Conservation (phyloP, 768 basidiomycete genomes). For the Dentipellis sp. region DNA sequence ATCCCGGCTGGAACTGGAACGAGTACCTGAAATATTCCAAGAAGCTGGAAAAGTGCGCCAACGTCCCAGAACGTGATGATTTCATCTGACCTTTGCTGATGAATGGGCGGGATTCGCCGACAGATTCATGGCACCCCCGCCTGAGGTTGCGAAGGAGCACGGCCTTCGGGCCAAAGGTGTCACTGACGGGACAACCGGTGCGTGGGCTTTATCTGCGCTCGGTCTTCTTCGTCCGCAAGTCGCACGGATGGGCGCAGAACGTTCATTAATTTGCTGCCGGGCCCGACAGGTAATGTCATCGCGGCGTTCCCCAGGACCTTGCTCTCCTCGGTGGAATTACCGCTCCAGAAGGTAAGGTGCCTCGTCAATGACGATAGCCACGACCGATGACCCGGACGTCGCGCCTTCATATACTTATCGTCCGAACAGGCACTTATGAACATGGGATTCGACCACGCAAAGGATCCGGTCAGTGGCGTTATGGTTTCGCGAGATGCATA, state of each 20-base stretch:
- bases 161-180: neutral
- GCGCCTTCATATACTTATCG: neutral
- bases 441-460: neutral
- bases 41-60: constrained; percentile 14
- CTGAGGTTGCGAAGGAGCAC: neutral
- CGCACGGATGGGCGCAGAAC: neutral
- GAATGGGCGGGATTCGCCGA: neutral
- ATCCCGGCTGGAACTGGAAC: constrained; percentile 22
- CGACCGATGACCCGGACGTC: neutral
- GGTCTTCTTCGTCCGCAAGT: neutral
- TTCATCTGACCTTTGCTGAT: no score
- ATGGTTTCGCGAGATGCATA: neutral
- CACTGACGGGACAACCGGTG: neutral
- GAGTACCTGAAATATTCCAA: constrained; percentile 13
- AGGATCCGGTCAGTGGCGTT: neutral
- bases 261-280: neutral
- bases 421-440: neutral
- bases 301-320: neutral
- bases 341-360: neutral
- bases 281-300: neutral
- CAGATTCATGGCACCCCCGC: neutral
- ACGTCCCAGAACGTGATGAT: no score
- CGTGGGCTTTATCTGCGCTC: neutral
- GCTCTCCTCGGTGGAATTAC: neutral
- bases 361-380: neutral